phyloP scores from a whole-genome alignment of 2,329 filamentous ascomycete species.

The Arthroderma uncinatum region DNA sequence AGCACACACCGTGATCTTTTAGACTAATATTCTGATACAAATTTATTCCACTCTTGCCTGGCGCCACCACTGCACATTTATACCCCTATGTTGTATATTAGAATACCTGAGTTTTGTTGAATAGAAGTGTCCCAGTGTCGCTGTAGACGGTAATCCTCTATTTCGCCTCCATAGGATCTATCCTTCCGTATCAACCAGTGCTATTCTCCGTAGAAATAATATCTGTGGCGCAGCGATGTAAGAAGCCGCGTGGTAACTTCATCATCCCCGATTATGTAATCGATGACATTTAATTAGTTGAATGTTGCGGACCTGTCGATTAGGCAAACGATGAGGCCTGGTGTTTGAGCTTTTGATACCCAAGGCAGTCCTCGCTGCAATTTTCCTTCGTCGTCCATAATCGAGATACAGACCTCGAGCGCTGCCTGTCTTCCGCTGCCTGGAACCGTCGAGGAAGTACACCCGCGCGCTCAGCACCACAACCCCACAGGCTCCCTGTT shows the following conservation, averaged over 20 bases:
- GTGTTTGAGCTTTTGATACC: slow-evolving; percentile 3
- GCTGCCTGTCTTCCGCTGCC: not conserved
- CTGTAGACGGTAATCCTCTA: too few relatives aligned
- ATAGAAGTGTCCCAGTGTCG: not conserved
- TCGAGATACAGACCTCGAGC: not conserved
- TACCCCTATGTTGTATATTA: not conserved
- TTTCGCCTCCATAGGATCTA: not conserved
- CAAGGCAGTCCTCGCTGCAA: not conserved
- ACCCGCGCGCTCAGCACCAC: not conserved
- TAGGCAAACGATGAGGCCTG: not conserved
- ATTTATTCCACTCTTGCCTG: not conserved
- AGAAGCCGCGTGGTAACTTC: slow-evolving; percentile 3
- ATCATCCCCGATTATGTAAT: slow-evolving; percentile 1
- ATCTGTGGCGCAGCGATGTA: slow-evolving; percentile 1
- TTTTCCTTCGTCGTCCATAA: not conserved
- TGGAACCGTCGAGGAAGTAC: not conserved
- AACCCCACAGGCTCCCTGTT: not conserved
- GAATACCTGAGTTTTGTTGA: not conserved
- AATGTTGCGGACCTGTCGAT: not conserved
- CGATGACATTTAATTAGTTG: not conserved
- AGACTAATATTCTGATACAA: not conserved
- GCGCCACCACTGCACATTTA: not conserved
- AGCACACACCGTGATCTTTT: not conserved
- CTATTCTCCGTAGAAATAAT: not conserved
- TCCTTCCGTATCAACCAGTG: not conserved